phyloP scores from a whole-genome alignment of 805 yeast species.

The Starmerella scarabaei region DNA sequence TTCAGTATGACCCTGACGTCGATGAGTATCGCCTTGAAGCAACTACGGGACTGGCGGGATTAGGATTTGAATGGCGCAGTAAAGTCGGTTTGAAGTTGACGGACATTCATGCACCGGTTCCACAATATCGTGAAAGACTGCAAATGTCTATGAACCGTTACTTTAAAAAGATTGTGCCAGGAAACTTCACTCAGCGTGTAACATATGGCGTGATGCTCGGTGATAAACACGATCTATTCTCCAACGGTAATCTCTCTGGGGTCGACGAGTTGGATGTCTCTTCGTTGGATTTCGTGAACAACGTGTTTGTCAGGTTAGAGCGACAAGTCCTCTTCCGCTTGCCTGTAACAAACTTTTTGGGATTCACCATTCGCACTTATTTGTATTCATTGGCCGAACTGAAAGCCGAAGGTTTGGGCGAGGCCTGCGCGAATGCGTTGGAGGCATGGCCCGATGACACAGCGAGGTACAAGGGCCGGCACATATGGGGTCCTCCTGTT shows the following conservation, averaged over 20 bases:
- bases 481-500: conserved; percentile 43
- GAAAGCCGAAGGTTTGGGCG: conserved; percentile 35
- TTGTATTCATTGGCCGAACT: conserved; percentile 39
- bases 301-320: conserved; percentile 45
- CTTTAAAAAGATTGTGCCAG: conserved; percentile 42
- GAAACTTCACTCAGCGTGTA: conserved; percentile 45
- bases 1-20: conserved; percentile 33
- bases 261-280: conserved; percentile 22
- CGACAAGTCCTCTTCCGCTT: conserved; percentile 44
- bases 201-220: conserved; percentile 45
- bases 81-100: conserved; percentile 45
- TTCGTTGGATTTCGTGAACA: conserved; percentile 28
- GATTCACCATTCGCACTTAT: conserved; percentile 47
- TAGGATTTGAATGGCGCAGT: conserved; percentile 55
- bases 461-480: conserved; percentile 48
- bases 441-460: conserved; percentile 47
- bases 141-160: conserved; percentile 55
- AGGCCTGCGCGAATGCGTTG: conserved; percentile 50
- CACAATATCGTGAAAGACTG: conserved; percentile 45
- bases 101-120: conserved; percentile 59
- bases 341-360: conserved; percentile 35
- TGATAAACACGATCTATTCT: conserved; percentile 4
- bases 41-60: conserved; percentile 50
- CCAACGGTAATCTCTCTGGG: conserved; percentile 7
- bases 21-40: conserved; percentile 39